These are phyloP conservation scores for Detonula confervacea DNA, from an alignment of 352 stramenopile species.

Conservation along the genomic window DNA sequence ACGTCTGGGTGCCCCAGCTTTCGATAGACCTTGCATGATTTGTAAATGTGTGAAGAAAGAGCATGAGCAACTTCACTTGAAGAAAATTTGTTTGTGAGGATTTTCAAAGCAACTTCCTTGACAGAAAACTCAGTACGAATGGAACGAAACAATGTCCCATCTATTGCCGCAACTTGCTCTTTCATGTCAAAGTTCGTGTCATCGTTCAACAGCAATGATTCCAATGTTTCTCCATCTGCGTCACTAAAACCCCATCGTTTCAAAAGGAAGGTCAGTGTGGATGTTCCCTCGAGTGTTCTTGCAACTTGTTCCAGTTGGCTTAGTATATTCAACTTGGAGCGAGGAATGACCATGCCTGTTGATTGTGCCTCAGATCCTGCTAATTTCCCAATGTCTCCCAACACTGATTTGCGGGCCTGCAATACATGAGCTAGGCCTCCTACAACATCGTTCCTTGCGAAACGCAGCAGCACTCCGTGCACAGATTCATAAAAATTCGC, in stretches of 20 bases:
- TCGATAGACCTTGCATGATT: slow-evolving; percentile 57
- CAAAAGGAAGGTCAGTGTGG: slow-evolving; percentile 26
- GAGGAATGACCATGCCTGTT: slow-evolving; percentile 41
- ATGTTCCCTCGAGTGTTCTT: slow-evolving; percentile 38
- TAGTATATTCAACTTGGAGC: slow-evolving; percentile 53
- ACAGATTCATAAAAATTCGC: slow-evolving; percentile 53
- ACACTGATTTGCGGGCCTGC: slow-evolving; percentile 46
- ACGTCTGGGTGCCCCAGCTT: slow-evolving; percentile 48
- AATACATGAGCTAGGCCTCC: slow-evolving; percentile 31
- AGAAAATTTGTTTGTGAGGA: slow-evolving; percentile 42
- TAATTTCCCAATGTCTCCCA: slow-evolving; percentile 49
- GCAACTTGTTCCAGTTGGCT: slow-evolving; percentile 37
- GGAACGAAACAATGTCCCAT: slow-evolving; percentile 37
- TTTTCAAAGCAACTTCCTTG: slow-evolving; percentile 56
- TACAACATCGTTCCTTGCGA: slow-evolving; percentile 44
- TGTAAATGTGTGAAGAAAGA: slow-evolving; percentile 59
- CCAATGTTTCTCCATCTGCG: slow-evolving; percentile 18
- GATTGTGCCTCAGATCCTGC: slow-evolving; percentile 55
- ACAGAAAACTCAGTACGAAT: slow-evolving; percentile 45
- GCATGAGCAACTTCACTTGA: slow-evolving; percentile 27
- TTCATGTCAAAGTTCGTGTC: slow-evolving; percentile 33
- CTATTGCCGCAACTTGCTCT: slow-evolving; percentile 21
- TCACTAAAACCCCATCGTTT: slow-evolving; percentile 40
- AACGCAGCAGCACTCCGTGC: slow-evolving; percentile 38
- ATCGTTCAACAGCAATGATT: slow-evolving; percentile 47